phyloP scores from a whole-genome alignment of 768 basidiomycete species.

The Ephemerocybe angulata region DNA sequence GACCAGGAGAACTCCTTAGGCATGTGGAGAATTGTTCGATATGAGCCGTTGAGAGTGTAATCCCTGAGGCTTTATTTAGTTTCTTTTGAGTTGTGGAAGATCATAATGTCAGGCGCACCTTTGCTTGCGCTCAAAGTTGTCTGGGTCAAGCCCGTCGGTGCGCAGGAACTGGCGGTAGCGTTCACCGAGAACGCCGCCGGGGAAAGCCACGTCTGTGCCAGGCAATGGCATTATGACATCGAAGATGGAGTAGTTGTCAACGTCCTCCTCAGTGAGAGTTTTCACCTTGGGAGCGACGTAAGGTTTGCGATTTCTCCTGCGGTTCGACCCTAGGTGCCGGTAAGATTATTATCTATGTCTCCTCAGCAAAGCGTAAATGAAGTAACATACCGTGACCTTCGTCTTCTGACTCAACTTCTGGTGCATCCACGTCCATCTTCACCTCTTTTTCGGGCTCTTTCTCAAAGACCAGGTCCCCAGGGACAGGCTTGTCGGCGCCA shows the following conservation, averaged over 20 bases:
- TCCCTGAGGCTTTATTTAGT: conserved; percentile 50
- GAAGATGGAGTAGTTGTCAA: conserved; percentile 81
- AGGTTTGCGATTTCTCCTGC: conserved; percentile 42
- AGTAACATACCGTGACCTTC: conserved; percentile 25
- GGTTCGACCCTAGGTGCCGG: conserved; percentile 23
- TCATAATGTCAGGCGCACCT: conserved; percentile 47
- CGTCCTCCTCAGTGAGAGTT: conserved; percentile 71
- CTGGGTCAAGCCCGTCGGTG: conserved; percentile 85
- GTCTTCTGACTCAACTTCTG: conserved; percentile 29
- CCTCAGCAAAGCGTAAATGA: background rate
- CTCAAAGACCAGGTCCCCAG: conserved; percentile 90
- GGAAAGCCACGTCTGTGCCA: conserved; percentile 91
- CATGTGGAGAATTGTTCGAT: conserved; percentile 85
- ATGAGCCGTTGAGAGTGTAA: conserved; percentile 89
- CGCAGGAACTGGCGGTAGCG: conserved; percentile 77
- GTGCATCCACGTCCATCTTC: conserved; percentile 34
- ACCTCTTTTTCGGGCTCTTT: conserved; percentile 29
- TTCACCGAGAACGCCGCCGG: conserved; percentile 83
- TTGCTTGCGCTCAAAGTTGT: conserved; percentile 87
- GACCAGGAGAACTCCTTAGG: conserved; percentile 82
- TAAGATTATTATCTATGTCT: conserved; percentile 14
- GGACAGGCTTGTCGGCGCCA: conserved; percentile 69
- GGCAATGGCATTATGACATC: conserved; percentile 98
- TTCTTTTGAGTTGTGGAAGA: background rate
- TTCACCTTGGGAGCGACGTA: conserved; percentile 72